phyloP scores from a whole-genome alignment of 1,139 yeast genomes.

The Debaryomycetaceae sp. region DNA sequence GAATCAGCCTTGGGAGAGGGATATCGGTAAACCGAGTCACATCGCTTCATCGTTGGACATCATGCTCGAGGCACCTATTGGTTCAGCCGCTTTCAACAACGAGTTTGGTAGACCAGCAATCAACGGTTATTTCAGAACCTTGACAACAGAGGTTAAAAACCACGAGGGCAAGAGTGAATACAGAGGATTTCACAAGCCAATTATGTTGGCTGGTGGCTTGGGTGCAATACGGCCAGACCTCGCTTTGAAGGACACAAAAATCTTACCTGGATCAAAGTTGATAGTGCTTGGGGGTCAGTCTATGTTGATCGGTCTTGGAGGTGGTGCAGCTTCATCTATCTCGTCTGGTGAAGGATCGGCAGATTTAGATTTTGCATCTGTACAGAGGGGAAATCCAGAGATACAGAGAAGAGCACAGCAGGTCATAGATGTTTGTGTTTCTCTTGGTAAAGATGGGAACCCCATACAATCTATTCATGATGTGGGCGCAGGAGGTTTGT shows the following conservation, averaged over 20 bases:
- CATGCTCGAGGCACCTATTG: conserved; percentile 96
- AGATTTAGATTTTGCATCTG: conserved; percentile 95
- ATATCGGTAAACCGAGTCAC: conserved; percentile 85
- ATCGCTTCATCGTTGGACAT: conserved; percentile 92
- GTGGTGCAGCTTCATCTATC: conserved; percentile 98
- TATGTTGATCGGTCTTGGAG: conserved; percentile 99
- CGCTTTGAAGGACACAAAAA: conserved; percentile 81
- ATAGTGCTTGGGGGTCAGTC: conserved; percentile 97
- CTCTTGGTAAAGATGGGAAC: conserved; percentile 65
- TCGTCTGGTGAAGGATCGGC: conserved; percentile 97
- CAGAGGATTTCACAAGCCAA: conserved; percentile 98
- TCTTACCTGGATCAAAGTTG: conserved; percentile 89
- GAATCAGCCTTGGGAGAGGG: conserved; percentile 91
- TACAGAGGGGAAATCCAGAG: conserved; percentile 99
- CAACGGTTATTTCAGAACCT: conserved; percentile 93
- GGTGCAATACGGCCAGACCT: conserved; percentile 94
- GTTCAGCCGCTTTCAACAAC: conserved; percentile 97
- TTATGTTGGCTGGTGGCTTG: conserved; percentile 99
- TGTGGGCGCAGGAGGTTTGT: conserved; percentile 99
- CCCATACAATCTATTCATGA: conserved; percentile 97
- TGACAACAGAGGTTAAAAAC: conserved; percentile 74
- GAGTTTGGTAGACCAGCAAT: conserved; percentile 99
- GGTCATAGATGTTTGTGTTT: conserved; percentile 91
- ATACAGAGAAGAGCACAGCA: conserved; percentile 99
- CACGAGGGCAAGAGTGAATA: conserved; percentile 63